Percentiles rank a stretch among this genome's conserved stretches.
These are phyloP conservation scores for Saturnispora bothae DNA, from an alignment of 805 yeast genomes.

Conservation along the genomic window DNA sequence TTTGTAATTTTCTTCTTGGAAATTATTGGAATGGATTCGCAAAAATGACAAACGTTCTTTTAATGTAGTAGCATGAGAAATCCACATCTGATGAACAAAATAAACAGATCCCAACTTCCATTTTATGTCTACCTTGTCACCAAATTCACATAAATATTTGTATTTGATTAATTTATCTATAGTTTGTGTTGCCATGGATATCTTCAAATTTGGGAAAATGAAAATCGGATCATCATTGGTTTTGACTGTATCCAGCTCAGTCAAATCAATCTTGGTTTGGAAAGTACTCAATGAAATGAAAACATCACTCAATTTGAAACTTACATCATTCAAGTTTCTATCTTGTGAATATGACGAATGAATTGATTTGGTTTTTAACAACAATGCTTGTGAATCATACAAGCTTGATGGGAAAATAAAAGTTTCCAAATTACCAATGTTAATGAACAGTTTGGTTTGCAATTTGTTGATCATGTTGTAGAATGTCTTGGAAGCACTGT, in stretches of 20 bases:
- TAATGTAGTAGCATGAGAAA: slow-evolving; percentile 69
- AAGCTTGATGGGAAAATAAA: slow-evolving; percentile 79
- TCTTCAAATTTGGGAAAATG: slow-evolving; percentile 62
- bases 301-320: slow-evolving; percentile 51
- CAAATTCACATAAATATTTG: slow-evolving; percentile 62
- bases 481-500: slow-evolving; percentile 14
- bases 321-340: slow-evolving; percentile 42
- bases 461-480: slow-evolving; percentile 31
- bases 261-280: slow-evolving; percentile 41
- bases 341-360: slow-evolving; percentile 43
- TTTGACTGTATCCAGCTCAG: slow-evolving; percentile 26
- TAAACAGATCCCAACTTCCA: slow-evolving; percentile 93
- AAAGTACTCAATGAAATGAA: slow-evolving; percentile 57
- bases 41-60: slow-evolving; percentile 43
- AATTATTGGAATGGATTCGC: slow-evolving; percentile 23
- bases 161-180: slow-evolving; percentile 50
- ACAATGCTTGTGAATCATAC: slow-evolving; percentile 66
- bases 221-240: slow-evolving; percentile 61
- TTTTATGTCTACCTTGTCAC: slow-evolving; percentile 79
- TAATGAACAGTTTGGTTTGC: slow-evolving; percentile 58
- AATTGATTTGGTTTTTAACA: slow-evolving; percentile 44
- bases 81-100: slow-evolving; percentile 87
- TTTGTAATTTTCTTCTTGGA: slow-evolving; percentile 23
- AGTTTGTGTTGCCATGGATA: slow-evolving; percentile 78
- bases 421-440: slow-evolving; percentile 42